Evolutionary conservation across 106 monocot genomes (phyloP).

Genomic region (Narthecium ossifragum): DNA sequence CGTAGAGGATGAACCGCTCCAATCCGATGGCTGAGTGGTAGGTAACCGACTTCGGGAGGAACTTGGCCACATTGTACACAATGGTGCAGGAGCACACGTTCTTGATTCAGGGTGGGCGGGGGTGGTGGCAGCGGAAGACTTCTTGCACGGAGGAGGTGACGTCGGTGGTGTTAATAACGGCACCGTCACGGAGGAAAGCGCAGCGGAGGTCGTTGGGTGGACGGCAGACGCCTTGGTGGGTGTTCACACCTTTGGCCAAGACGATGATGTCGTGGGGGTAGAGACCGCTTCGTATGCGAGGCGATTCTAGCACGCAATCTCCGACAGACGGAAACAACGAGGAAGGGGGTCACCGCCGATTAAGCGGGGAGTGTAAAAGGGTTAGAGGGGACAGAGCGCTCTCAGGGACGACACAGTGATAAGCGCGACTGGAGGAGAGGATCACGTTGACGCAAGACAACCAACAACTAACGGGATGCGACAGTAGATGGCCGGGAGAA

Average conservation of each 20-base stretch:
- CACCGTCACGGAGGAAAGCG: constrained; percentile 21
- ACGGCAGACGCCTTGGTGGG: constrained; percentile 19
- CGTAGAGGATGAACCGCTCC: constrained; percentile 70
- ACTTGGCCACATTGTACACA: constrained; percentile 70
- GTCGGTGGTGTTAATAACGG: constrained; percentile 8
- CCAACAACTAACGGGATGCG: constrained; percentile 24
- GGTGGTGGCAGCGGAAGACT: constrained; percentile 69
- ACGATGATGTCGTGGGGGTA: constrained; percentile 55
- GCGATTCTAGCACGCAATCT: constrained; percentile 39
- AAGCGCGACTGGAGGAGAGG: constrained; percentile 13
- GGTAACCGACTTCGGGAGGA: constrained; percentile 64
- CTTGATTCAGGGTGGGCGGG: constrained; percentile 5
- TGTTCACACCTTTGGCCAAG: constrained; percentile 80
- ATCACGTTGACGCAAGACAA: constrained; percentile 32
- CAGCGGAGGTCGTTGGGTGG: constrained; percentile 34
- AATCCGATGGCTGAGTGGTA: constrained; percentile 72
- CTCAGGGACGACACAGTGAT: constrained; percentile 33
- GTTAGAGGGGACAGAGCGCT: constrained; percentile 23
- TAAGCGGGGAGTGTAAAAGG: constrained; percentile 19
- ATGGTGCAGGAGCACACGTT: constrained; percentile 70
- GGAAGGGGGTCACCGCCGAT: constrained; percentile 11
- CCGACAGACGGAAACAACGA: no score
- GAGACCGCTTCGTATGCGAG: constrained; percentile 59
- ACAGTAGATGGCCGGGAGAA: not conserved
- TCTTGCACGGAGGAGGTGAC: constrained; percentile 61